Conservation (phyloP, 306 rosid species). For the Nissolia schottii region DNA sequence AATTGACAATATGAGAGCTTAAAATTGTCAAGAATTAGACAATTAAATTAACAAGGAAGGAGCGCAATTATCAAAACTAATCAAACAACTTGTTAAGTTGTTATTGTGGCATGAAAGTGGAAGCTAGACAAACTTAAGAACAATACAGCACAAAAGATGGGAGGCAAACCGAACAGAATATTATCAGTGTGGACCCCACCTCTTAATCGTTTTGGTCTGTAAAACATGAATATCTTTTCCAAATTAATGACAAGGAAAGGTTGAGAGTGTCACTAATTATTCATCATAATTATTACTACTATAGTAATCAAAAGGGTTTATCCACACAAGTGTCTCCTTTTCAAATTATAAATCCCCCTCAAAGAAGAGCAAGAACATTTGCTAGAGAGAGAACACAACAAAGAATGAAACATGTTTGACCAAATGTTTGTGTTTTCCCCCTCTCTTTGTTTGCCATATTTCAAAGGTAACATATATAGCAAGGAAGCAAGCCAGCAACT, state of each 20-base stretch:
- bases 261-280: slow-evolving; percentile 39
- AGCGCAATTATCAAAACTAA: background rate
- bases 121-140: slow-evolving; percentile 26
- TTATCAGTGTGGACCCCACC: slow-evolving; percentile 70
- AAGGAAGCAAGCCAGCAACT: slow-evolving; percentile 61
- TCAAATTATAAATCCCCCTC: slow-evolving; percentile 6
- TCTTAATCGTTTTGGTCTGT: slow-evolving; percentile 32
- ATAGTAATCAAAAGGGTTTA: slow-evolving; percentile 25
- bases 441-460: slow-evolving; percentile 35
- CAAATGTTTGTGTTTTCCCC: slow-evolving; percentile 43
- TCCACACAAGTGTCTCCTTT: slow-evolving; percentile 27
- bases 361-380: slow-evolving; percentile 40
- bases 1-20: too few relatives aligned
- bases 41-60: too few relatives aligned
- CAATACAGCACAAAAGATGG: background rate
- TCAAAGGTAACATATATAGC: slow-evolving; percentile 39
- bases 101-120: slow-evolving; percentile 5
- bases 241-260: slow-evolving; percentile 35
- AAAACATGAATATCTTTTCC: slow-evolving; percentile 25
- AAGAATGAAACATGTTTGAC: slow-evolving; percentile 65
- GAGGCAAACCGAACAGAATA: slow-evolving; percentile 34
- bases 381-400: slow-evolving; percentile 60
- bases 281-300: slow-evolving; percentile 40
- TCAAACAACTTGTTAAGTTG: slow-evolving; percentile 1
- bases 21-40: too few relatives aligned